Evolutionary conservation across 1,284 basidiomycete genomes (phyloP).

Genomic region (Tylopilus sp.): DNA sequence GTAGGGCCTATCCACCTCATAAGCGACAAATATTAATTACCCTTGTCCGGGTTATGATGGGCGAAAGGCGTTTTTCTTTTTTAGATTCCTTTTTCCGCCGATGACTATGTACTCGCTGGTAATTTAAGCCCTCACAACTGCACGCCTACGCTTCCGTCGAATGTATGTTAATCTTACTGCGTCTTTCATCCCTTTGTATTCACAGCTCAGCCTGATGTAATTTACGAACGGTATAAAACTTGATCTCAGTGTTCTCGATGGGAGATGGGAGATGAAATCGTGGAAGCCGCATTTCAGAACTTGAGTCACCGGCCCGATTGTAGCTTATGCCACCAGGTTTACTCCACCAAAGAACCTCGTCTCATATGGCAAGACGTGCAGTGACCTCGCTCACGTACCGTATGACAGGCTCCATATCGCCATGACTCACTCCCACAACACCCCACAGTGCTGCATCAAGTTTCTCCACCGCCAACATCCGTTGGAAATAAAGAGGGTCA

Average conservation of each 20-base stretch:
- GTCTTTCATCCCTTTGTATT: slow-evolving; percentile 4
- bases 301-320: no score
- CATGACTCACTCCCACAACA: no score
- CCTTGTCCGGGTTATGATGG: background rate
- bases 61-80: background rate
- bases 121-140: background rate
- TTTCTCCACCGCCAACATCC: no score
- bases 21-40: slow-evolving; percentile 10
- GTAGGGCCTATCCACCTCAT: slow-evolving; percentile 27
- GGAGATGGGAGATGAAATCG: no score
- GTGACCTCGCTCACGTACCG: no score
- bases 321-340: no score
- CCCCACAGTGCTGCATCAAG: no score
- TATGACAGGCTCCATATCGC: no score
- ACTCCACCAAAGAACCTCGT: no score
- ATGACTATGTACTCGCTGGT: slow-evolving; percentile 1
- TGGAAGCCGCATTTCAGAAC: no score
- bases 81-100: background rate
- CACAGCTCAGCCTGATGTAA: slow-evolving; percentile 7
- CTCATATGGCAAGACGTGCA: no score
- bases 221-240: background rate
- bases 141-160: slow-evolving; percentile 3
- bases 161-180: slow-evolving; percentile 8
- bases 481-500: no score
- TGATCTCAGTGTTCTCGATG: background rate